phyloP scores from a whole-genome alignment of 192 early-diverging fungal genomes.

The Funneliformis geosporum region DNA sequence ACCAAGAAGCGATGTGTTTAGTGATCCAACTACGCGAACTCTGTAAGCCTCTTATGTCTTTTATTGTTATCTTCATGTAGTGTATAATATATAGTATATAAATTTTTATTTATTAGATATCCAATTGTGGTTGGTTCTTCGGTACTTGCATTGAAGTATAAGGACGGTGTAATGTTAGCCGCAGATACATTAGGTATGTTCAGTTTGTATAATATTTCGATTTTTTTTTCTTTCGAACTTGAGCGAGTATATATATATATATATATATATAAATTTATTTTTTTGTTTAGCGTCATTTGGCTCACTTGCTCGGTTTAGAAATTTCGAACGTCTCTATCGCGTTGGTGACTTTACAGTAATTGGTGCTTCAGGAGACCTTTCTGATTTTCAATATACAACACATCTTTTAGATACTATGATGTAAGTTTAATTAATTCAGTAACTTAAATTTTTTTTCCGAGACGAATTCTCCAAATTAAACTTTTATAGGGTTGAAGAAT shows the following conservation, averaged over 20 bases:
- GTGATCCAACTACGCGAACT: background rate
- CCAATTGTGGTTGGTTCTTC: conserved; percentile 95
- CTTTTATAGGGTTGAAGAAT: conserved; percentile 77
- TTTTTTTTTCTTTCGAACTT: background rate
- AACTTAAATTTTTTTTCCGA: conserved; percentile 13
- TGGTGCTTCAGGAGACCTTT: conserved; percentile 90
- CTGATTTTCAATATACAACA: conserved; percentile 91
- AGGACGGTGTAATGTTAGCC: conserved; percentile 96
- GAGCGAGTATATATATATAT: no score
- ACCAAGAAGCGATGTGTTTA: no score
- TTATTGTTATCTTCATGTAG: background rate
- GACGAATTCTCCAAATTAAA: conserved; percentile 5
- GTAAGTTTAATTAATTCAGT: conserved; percentile 48
- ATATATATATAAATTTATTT: no score
- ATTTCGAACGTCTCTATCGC: conserved; percentile 77
- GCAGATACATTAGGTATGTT: conserved; percentile 82
- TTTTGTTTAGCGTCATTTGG: conserved; percentile 81
- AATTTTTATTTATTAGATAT: conserved; percentile 42
- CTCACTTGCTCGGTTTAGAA: conserved; percentile 87
- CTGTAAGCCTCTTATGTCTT: background rate
- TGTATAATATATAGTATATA: background rate
- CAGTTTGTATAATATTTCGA: background rate
- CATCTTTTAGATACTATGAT: conserved; percentile 79
- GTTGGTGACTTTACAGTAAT: conserved; percentile 87
- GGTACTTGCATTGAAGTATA: conserved; percentile 92